Percentiles rank a stretch among this genome's conserved stretches.
phyloP scores from a whole-genome alignment of 345 rosid genomes.

The Barbarea vulgaris region DNA sequence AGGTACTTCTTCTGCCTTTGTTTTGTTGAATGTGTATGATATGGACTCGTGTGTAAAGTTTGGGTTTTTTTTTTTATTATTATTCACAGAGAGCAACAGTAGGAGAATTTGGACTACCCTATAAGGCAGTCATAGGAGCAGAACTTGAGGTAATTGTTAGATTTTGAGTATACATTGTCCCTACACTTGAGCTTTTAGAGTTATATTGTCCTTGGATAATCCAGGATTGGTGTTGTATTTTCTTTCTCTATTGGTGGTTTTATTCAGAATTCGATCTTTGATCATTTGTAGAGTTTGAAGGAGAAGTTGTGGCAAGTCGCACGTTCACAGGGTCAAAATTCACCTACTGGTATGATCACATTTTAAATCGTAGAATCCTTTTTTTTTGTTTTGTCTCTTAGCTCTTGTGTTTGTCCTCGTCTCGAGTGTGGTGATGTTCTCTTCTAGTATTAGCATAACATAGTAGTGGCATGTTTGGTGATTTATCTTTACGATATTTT shows the following conservation, averaged over 20 bases:
- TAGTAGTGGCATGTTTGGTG: not conserved
- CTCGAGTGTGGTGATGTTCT: constrained; percentile 11
- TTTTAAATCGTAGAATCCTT: not conserved
- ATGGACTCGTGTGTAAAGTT: not conserved
- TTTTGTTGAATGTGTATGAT: not conserved
- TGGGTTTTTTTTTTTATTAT: constrained; percentile 2
- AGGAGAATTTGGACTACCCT: constrained; percentile 72
- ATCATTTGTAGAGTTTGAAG: constrained; percentile 49
- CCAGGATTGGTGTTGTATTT: not conserved
- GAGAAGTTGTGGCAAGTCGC: constrained; percentile 61
- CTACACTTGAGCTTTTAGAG: too few species aligned
- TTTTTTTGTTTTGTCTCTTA: not conserved
- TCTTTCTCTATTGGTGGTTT: not conserved
- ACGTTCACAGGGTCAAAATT: constrained; percentile 49
- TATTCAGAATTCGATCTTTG: not conserved
- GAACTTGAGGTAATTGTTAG: constrained; percentile 67
- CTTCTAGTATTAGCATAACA: constrained; percentile 8
- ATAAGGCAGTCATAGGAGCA: constrained; percentile 59
- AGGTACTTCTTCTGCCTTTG: constrained; percentile 49
- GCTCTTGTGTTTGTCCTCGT: not conserved
- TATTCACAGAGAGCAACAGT: constrained; percentile 57
- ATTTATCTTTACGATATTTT: not conserved
- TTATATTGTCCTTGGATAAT: not conserved
- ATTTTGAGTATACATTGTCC: not conserved
- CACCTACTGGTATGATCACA: constrained; percentile 49